Evolutionary conservation across 2,329 filamentous ascomycete genomes (phyloP).

Genomic region (Trichophyton equinum): DNA sequence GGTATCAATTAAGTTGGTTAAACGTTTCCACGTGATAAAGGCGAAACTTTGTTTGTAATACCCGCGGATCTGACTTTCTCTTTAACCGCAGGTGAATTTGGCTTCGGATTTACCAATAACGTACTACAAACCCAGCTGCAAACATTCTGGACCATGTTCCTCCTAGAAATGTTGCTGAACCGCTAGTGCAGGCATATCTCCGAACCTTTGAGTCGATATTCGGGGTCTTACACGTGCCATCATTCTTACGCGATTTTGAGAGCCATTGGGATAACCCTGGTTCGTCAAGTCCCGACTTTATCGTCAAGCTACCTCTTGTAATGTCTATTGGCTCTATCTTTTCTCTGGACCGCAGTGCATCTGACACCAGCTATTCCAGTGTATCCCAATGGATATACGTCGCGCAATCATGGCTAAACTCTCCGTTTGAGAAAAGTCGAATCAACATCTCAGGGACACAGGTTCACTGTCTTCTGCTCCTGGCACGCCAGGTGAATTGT

Average conservation of each 20-base stretch:
- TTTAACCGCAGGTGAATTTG: too few species aligned
- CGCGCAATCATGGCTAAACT: conserved; percentile 21
- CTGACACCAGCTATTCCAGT: background rate
- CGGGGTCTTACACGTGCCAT: conserved; percentile 46
- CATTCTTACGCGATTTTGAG: conserved; percentile 45
- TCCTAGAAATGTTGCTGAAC: conserved; percentile 33
- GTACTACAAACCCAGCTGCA: background rate
- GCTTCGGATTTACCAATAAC: too few species aligned
- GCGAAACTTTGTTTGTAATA: too few species aligned
- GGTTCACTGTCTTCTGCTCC: conserved; percentile 22
- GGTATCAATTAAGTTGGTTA: too few species aligned
- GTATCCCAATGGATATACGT: conserved; percentile 14
- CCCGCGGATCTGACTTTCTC: too few species aligned
- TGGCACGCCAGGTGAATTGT: conserved; percentile 20
- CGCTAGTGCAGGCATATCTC: conserved; percentile 43
- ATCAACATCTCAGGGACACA: conserved; percentile 19
- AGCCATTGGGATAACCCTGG: conserved; percentile 38
- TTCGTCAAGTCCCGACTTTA: conserved; percentile 34
- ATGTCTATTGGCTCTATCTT: conserved; percentile 21
- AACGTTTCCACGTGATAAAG: too few species aligned
- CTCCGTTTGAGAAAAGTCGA: conserved; percentile 19
- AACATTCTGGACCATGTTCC: conserved; percentile 34
- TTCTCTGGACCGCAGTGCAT: background rate
- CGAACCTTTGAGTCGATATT: conserved; percentile 45
- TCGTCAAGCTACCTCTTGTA: conserved; percentile 31